Base-by-base conservation (phyloP, 768 basidiomycete genomes). In the Leccinum variicolor region DNA sequence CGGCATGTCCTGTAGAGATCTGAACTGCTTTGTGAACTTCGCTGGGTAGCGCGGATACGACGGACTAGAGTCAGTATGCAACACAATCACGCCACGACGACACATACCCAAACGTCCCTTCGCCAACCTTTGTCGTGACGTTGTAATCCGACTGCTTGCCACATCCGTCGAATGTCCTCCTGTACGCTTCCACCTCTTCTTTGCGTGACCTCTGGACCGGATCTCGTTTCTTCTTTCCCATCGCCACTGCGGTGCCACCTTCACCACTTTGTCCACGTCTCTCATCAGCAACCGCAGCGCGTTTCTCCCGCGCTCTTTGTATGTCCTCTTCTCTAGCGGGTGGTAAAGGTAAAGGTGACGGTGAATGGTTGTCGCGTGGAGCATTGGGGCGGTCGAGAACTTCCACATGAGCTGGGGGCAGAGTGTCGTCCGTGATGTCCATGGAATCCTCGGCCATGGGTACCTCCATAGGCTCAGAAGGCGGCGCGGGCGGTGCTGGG, bases 81-180 rank as follows among this genome's bases (percentile, higher is more conserved):
- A 23, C 45, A 59, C 9, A 52, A 51, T 21, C 41, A 25, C 57
- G 19, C 25, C 1, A 8, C 10, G 55, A 34, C n/a, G 11, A 5
- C 19, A 84, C 88, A 48, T 71, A 92, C 89, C 95, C 96, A 72
- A 98, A 98, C 26, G 96, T 98, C 4, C 96, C 96, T 72, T 98
- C 96, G 36, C 96, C 96, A 15, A 98, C 76, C 74, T 98, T 97
- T 3, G 86, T 88, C 43, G 88, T 87, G 14, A 86, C 78, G 55
- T 87, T 84, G 69, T 97, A 98, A 62, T 91, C 90, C 15, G 74
- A 74, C 61, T 94, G 82, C 55, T 77, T 68, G 9, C 90, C 89
- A 71, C 87, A 87, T 6, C 92, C 87, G 36, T 76, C 74, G 65
- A 94, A 90, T 15, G 71, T 72, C 55, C 82, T 79, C 33, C 88